phyloP scores from a whole-genome alignment of 108 stramenopile species.

The Halocafeteria seosinensis region DNA sequence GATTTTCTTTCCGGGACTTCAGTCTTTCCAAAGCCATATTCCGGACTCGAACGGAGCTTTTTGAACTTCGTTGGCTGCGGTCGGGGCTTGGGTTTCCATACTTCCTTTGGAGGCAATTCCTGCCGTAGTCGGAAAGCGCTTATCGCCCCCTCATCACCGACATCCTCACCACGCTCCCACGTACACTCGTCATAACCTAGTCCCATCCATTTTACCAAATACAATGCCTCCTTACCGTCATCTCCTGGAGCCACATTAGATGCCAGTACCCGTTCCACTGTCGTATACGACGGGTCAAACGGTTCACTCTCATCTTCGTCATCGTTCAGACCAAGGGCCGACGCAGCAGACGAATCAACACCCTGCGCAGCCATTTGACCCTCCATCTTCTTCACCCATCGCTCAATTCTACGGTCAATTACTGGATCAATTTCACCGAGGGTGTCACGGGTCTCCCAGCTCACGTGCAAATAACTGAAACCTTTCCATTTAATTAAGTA shows the following conservation, averaged over 20 bases:
- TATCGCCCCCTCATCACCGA: constrained; percentile 9
- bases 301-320: background rate
- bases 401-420: background rate
- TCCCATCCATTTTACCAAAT: constrained; percentile 31
- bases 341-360: background rate
- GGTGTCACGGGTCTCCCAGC: background rate
- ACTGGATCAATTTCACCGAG: background rate
- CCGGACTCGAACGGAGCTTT: background rate
- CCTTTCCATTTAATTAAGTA: background rate
- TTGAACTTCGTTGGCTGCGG: background rate
- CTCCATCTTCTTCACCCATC: background rate
- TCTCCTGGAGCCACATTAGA: background rate
- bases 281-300: background rate
- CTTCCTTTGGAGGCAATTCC: background rate
- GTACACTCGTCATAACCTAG: constrained; percentile 24
- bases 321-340: background rate
- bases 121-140: background rate
- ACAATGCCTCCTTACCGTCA: background rate
- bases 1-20: too few relatives aligned
- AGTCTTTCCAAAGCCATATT: too few relatives aligned
- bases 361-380: background rate
- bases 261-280: background rate
- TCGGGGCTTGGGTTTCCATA: too few relatives aligned
- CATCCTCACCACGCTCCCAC: constrained; percentile 29
- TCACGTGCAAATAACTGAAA: background rate